Conservation (phyloP, 2,329 filamentous ascomycete genomes). For the Epichloe elymi region DNA sequence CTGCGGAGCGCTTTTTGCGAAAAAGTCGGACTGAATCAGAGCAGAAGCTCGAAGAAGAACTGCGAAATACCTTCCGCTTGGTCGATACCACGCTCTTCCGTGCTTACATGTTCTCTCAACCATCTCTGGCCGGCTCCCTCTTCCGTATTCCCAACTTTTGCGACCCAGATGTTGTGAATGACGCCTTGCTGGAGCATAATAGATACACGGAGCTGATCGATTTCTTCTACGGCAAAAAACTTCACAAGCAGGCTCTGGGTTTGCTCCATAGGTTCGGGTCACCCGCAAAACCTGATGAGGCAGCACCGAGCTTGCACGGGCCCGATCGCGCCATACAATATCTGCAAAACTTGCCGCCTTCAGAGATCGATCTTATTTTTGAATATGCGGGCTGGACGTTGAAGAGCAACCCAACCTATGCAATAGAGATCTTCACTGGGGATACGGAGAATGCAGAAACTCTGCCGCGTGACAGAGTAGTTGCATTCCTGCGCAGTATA, state of each 20-base stretch:
- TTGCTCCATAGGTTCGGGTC: conserved; percentile 71
- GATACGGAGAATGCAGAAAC: conserved; percentile 94
- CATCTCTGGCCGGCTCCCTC: conserved; percentile 71
- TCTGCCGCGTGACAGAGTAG: conserved; percentile 62
- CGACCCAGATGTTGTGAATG: conserved; percentile 88
- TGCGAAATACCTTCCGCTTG: conserved; percentile 64
- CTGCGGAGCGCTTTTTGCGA: conserved; percentile 43
- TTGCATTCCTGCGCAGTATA: conserved; percentile 59
- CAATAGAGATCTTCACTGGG: conserved; percentile 85
- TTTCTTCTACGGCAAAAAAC: conserved; percentile 88
- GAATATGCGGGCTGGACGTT: conserved; percentile 88
- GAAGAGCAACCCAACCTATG: conserved; percentile 54
- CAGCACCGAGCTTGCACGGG: conserved; percentile 52
- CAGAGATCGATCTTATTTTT: conserved; percentile 79
- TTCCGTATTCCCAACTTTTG: conserved; percentile 97
- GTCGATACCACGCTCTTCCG: conserved; percentile 93
- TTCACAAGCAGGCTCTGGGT: conserved; percentile 77
- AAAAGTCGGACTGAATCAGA: conserved; percentile 34
- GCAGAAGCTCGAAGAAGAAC: conserved; percentile 53
- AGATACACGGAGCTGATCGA: conserved; percentile 93
- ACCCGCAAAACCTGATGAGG: conserved; percentile 35
- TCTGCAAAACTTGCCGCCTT: conserved; percentile 75
- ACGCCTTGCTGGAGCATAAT: conserved; percentile 76
- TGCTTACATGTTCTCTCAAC: conserved; percentile 85
- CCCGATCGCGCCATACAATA: conserved; percentile 78